A percentile compares a stretch with the other conserved stretches of the same genome.
Evolutionary conservation across 345 rosid genomes (phyloP).

Genomic region (Mallotus nudiflorus): DNA sequence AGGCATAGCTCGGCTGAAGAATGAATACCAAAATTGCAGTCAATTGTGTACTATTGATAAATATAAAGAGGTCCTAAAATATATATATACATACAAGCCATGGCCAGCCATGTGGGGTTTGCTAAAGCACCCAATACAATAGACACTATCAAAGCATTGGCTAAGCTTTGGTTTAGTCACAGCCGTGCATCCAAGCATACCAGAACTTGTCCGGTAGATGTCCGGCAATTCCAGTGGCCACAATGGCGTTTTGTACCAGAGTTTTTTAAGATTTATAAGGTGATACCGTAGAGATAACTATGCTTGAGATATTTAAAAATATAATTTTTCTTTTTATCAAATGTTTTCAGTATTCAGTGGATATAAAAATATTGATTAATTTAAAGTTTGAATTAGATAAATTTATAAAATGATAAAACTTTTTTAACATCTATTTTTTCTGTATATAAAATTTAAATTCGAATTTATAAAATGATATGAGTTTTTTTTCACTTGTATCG

Average conservation of each 20-base stretch:
- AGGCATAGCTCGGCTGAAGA: neutral
- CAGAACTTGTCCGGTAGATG: conserved; percentile 42
- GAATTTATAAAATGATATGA: too few relatives aligned
- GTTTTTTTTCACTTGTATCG: too few relatives aligned
- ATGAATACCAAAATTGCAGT: conserved; percentile 1
- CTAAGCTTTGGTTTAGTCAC: conserved; percentile 14
- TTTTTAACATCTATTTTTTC: too few relatives aligned
- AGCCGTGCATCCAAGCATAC: conserved; percentile 14
- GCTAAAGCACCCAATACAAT: conserved; percentile 2
- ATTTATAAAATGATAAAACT: too few relatives aligned
- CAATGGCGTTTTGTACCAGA: conserved; percentile 13
- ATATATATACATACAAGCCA: conserved; percentile 33
- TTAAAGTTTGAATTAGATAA: too few relatives aligned
- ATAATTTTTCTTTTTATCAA: too few relatives aligned
- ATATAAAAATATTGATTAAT: too few relatives aligned
- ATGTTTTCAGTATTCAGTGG: too few relatives aligned
- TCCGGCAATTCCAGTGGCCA: conserved; percentile 44
- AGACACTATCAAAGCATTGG: neutral
- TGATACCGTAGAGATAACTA: too few relatives aligned
- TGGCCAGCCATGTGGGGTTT: conserved; percentile 40
- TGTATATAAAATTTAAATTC: too few relatives aligned
- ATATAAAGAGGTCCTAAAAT: conserved; percentile 20
- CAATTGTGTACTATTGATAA: neutral
- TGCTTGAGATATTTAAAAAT: too few relatives aligned
- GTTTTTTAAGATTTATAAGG: neutral